Evolutionary conservation across 805 yeast species (phyloP).

Genomic region (Maudiozyma barnettii): DNA sequence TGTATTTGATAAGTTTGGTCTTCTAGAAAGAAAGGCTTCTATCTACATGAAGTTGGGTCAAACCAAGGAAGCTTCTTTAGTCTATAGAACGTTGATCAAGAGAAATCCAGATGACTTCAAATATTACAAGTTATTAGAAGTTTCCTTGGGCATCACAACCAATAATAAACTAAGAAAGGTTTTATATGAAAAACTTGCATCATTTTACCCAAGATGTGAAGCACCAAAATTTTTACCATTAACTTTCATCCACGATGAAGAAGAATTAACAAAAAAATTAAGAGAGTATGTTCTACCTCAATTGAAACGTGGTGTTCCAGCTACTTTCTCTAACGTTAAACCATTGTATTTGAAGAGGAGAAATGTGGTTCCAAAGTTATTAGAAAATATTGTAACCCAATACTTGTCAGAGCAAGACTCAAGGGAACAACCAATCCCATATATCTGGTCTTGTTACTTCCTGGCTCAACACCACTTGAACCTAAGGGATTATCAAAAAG

Average conservation of each 20-base stretch:
- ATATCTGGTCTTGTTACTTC: constrained; percentile 63
- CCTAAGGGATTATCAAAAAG: constrained; percentile 42
- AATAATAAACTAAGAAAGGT: constrained; percentile 42
- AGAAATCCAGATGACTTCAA: constrained; percentile 74
- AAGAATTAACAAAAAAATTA: constrained; percentile 36
- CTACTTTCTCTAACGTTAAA: constrained; percentile 78
- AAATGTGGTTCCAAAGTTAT: constrained; percentile 29
- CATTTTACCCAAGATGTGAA: constrained; percentile 75
- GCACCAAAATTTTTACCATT: constrained; percentile 73
- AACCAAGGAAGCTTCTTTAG: constrained; percentile 53
- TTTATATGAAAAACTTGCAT: constrained; percentile 55
- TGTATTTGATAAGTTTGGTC: constrained; percentile 49
- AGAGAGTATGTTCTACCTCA: constrained; percentile 48
- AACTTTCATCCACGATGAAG: constrained; percentile 51
- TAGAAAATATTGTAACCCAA: constrained; percentile 46
- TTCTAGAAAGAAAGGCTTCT: constrained; percentile 58
- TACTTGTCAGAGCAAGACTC: constrained; percentile 32
- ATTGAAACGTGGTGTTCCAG: constrained; percentile 77
- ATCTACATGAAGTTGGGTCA: constrained; percentile 50
- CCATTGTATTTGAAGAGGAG: constrained; percentile 53
- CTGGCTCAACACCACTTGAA: constrained; percentile 69
- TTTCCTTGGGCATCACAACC: constrained; percentile 42
- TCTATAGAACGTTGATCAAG: constrained; percentile 60
- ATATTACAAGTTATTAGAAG: constrained; percentile 61
- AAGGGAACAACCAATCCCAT: constrained; percentile 29